Conservation (phyloP, 2,329 filamentous ascomycete species). For the Curvularia verruculosa region DNA sequence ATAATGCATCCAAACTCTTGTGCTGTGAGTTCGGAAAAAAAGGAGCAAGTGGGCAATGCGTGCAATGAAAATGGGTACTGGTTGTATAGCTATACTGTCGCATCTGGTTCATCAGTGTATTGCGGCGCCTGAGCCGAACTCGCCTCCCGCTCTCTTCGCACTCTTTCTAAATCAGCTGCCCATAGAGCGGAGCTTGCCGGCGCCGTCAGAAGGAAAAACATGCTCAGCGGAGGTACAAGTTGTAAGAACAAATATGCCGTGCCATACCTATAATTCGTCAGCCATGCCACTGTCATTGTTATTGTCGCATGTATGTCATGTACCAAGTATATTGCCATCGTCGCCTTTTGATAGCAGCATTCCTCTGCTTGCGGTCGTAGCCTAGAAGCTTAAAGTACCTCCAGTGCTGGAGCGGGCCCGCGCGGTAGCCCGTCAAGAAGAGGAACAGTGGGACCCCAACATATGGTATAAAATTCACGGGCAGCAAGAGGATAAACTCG, state of each 20-base stretch:
- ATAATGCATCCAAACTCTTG: neutral
- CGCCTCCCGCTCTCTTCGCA: slow-evolving; percentile 35
- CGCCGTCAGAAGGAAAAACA: slow-evolving; percentile 90
- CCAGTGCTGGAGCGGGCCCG: slow-evolving; percentile 89
- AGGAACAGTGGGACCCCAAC: slow-evolving; percentile 86
- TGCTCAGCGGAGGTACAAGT: slow-evolving; percentile 87
- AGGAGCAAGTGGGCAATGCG: neutral
- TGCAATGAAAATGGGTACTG: neutral
- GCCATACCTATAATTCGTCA: slow-evolving; percentile 67
- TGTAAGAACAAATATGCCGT: slow-evolving; percentile 82
- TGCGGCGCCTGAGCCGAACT: slow-evolving; percentile 22
- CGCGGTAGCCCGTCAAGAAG: slow-evolving; percentile 82
- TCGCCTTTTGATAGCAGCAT: slow-evolving; percentile 69
- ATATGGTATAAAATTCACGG: slow-evolving; percentile 85
- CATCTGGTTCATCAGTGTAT: slow-evolving; percentile 42
- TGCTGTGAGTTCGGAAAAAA: neutral
- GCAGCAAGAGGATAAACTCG: slow-evolving; percentile 71
- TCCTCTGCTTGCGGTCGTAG: slow-evolving; percentile 74
- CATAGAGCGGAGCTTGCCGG: slow-evolving; percentile 85
- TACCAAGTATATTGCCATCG: slow-evolving; percentile 86
- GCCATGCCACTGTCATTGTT: neutral
- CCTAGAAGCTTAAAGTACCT: slow-evolving; percentile 84
- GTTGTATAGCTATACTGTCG: slow-evolving; percentile 20
- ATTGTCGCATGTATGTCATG: slow-evolving; percentile 3
- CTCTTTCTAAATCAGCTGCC: slow-evolving; percentile 74